Percentiles rank a stretch among this genome's conserved stretches.
Conservation (phyloP, 192 early-diverging fungal species). For the Mycoemilia scoparia region DNA sequence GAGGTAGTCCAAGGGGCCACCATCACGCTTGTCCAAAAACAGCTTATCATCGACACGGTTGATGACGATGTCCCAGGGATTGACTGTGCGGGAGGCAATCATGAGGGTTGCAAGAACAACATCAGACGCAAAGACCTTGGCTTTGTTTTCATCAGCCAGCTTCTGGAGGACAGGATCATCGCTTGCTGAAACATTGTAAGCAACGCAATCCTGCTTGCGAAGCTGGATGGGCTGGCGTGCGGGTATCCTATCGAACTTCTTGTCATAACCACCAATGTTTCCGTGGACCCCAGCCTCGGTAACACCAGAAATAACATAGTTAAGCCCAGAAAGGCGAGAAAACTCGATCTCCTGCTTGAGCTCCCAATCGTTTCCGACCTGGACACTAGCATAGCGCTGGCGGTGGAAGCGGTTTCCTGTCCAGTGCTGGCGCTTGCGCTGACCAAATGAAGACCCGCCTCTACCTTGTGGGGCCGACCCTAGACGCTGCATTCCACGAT, state of each 20-base stretch:
- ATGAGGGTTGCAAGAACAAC: slow-evolving; percentile 77
- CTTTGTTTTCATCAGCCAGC: slow-evolving; percentile 21
- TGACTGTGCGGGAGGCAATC: slow-evolving; percentile 76
- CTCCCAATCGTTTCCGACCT: slow-evolving; percentile 75
- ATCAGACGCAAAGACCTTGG: slow-evolving; percentile 80
- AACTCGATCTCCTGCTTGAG: slow-evolving; percentile 93
- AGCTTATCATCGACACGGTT: slow-evolving; percentile 64
- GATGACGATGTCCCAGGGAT: slow-evolving; percentile 92
- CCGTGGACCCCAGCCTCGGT: slow-evolving; percentile 72
- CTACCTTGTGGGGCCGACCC: slow-evolving; percentile 2
- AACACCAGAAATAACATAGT: slow-evolving; percentile 57
- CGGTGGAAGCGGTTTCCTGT: slow-evolving; percentile 43
- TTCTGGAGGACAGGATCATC: slow-evolving; percentile 71
- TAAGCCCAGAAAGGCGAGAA: slow-evolving; percentile 61
- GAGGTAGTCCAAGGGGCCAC: slow-evolving; percentile 60
- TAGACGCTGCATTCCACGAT: slow-evolving; percentile 9
- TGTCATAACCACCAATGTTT: slow-evolving; percentile 53
- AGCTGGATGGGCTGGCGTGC: slow-evolving; percentile 62
- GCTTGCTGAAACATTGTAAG: slow-evolving; percentile 60
- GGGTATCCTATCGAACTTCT: slow-evolving; percentile 66
- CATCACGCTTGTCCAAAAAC: slow-evolving; percentile 81
- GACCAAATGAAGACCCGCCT: slow-evolving; percentile 18
- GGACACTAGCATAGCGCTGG: slow-evolving; percentile 69
- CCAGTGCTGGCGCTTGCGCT: slow-evolving; percentile 19
- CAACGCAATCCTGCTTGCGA: slow-evolving; percentile 41